Base-by-base conservation (phyloP, 2,329 filamentous ascomycete species). In the Fonsecaea monophora region DNA sequence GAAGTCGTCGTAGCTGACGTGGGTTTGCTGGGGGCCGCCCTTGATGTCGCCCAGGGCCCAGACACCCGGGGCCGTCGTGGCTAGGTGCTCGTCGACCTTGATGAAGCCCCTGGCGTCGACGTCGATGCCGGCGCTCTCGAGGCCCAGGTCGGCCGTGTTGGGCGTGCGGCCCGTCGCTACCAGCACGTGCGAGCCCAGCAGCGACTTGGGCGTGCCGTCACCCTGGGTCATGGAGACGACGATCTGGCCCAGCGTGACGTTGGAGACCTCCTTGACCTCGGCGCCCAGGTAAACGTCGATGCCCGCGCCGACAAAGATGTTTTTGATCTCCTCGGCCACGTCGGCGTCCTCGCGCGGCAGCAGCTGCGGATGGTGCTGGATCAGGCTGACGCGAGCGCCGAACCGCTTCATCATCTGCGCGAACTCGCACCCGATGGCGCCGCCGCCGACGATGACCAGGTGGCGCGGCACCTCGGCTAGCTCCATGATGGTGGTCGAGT, bases 1-100 rank as follows among this genome's bases (percentile, higher is more conserved):
- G 72, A 81, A 85, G 75, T 86, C 84, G 73, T 86, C 84, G 75
- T 85, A 86, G 3, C 82, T 84, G 68, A 86, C 80, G 74, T 86
- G 84, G 1, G 84, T 86, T 73, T 86, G 86, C 13, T 82, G 82
- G 6, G 83, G 82, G 0, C 80, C 80, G 53, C 83, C 83, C 62
- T 85, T 83, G 57, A 82, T 80, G 68, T 86, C 84, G 38, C 85
- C 84, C 1, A 86, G 71, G 0, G 81, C 83, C 70, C 81, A 86
- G 21, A 86, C 75, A 50, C 75, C 77, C 0, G 76, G 68, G 0
- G 76, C 77, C 21, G 75, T 77, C 0, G 83, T 86, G 55, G 79
- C 75, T 3, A 86, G 81, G 64, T 76, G 77, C 7, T 81, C 74
- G 60, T 82, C 78, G 18, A 81, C 78, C 7, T 75, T 67, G 62